Conservation (phyloP, 2,329 filamentous ascomycete genomes). For the Truncatella angustata region DNA sequence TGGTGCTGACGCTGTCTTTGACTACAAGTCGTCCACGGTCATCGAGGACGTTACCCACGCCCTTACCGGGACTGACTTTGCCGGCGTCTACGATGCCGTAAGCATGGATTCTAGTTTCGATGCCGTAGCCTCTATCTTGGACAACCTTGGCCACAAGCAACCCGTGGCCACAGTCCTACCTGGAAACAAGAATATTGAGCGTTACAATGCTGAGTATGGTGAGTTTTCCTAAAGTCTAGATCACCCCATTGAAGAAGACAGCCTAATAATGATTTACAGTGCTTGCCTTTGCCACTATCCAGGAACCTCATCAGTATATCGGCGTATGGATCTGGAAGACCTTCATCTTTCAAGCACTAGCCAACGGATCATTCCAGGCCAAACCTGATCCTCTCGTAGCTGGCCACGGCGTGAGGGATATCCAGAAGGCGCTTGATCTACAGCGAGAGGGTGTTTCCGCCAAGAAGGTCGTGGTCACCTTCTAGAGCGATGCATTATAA, state of each 20-base stretch:
- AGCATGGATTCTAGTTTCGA: neutral
- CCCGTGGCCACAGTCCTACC: no score
- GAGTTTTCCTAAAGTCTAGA: no score
- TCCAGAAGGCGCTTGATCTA: constrained; percentile 38
- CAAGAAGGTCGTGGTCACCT: constrained; percentile 38
- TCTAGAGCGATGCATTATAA: no score
- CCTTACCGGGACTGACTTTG: neutral
- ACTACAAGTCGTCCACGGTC: neutral
- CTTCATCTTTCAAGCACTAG: neutral
- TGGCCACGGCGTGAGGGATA: constrained; percentile 37
- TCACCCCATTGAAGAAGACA: no score
- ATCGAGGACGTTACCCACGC: neutral
- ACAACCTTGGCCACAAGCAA: neutral
- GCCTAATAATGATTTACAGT: neutral
- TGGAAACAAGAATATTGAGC: no score
- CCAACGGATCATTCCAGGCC: neutral
- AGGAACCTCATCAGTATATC: neutral
- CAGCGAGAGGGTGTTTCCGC: constrained; percentile 38
- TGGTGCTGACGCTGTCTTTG: neutral
- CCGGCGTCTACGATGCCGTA: no score
- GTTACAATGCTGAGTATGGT: no score
- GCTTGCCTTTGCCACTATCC: neutral
- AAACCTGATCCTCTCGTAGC: constrained; percentile 28
- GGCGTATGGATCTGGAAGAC: neutral
- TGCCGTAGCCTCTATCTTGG: constrained; percentile 8